phyloP scores from a whole-genome alignment of 2,329 filamentous ascomycete genomes.

The Colletotrichum plurivorum region DNA sequence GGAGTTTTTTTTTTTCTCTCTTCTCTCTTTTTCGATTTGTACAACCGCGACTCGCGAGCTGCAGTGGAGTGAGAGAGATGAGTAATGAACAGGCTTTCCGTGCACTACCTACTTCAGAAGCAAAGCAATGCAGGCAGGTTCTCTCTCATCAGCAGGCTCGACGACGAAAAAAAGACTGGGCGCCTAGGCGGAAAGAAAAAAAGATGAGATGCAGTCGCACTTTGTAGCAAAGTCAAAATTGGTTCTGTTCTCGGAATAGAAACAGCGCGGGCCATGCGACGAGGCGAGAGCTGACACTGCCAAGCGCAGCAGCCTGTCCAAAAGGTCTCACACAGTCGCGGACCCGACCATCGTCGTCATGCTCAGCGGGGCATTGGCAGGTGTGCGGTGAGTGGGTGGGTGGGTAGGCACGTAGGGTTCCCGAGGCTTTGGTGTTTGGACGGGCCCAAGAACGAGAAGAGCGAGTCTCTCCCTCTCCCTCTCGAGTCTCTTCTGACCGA shows the following conservation, averaged over 20 bases:
- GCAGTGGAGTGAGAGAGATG: conserved; percentile 1
- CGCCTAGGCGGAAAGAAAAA: background rate
- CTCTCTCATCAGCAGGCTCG: too few species aligned
- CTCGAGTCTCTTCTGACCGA: conserved; percentile 1
- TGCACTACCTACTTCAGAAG: background rate
- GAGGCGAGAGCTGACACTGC: conserved; percentile 38
- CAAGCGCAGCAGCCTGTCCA: conserved; percentile 37
- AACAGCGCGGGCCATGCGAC: conserved; percentile 35
- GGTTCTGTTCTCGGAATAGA: conserved; percentile 33
- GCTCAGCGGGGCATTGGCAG: conserved; percentile 18
- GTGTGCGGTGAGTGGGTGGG: conserved; percentile 1
- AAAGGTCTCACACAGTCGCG: conserved; percentile 39
- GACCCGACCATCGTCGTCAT: conserved; percentile 37
- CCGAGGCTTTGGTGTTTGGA: conserved; percentile 26
- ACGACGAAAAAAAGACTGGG: background rate
- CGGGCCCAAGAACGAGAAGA: background rate
- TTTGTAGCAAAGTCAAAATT: conserved; percentile 38
- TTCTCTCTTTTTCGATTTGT: too few species aligned
- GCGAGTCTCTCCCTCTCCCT: too few species aligned
- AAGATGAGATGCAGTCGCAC: conserved; percentile 31
- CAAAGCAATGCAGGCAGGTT: background rate
- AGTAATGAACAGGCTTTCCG: conserved; percentile 20
- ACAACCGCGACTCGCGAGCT: background rate
- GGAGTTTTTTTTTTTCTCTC: background rate
- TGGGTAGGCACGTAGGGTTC: conserved; percentile 25